Evolutionary conservation across 1,284 basidiomycete genomes (phyloP), one percentile per base, ranked within the genome.

Genomic region (Rhodotorula sp.): DNA sequence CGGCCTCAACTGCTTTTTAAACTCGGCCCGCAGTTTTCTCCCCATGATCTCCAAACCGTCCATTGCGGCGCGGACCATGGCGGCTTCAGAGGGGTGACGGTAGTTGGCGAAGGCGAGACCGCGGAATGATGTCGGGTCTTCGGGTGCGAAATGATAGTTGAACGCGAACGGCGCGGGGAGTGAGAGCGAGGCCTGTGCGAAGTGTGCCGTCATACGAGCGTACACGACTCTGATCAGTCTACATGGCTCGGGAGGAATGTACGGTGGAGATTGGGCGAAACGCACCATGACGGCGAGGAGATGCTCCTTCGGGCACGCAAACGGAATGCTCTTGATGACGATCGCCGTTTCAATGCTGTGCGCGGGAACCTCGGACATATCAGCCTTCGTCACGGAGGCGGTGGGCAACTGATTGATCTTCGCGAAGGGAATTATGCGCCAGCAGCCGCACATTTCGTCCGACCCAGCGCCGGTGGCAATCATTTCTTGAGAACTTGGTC

Each of bases 141-240:
- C 60, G 48, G 51, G 55, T 82, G 96, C 94, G 79, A 94, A 88
- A 80, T 97, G 94, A 80, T 96, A 96, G 82, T 99, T 99, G 87
- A 99, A 99, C 30, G 96, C 96, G 81, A 99, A 99, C n/a, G 96
- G 96, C 29, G 95, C 91, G 69, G 95, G 95, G 78, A 98, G 96
- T 48, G 90, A 87, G 72, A 70, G 59, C 4, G 62, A 99, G 84
- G 72, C 93, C 96, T 78, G 91, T 88, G 91, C 92, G 29, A 4
- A 1, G 42, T 7, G 17, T 15, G 44, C 14, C 7, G 20, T 5
- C 15, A n/a, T 33, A 37, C 18, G 17, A 33, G 46, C 18, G 60
- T 22, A 8, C 18, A 54, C 22, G 30, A 57, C 62, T 69, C 75
- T 20, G 62, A 71, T 74, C 20, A 22, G 22, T 22, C 5, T 37